phyloP scores from a whole-genome alignment of 2,329 filamentous ascomycete species.

The Scytalidium sp. region DNA sequence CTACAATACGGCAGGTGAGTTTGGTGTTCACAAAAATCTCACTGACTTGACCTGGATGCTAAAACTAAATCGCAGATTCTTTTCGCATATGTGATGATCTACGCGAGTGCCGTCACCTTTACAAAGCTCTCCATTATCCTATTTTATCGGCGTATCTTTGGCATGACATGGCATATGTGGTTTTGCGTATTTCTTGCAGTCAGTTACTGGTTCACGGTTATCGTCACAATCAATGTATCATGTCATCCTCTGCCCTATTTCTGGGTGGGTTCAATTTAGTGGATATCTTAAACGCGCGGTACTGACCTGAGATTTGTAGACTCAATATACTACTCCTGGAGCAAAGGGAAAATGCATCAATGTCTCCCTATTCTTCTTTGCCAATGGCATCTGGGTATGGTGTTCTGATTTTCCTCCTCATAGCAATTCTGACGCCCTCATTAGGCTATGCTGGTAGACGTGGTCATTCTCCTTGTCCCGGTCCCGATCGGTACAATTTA shows the following conservation, averaged over 20 bases:
- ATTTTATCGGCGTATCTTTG: conserved; percentile 30
- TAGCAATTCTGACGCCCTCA: too few species aligned
- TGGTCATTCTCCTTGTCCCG: conserved; percentile 28
- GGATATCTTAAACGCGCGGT: not conserved
- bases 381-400: conserved; percentile 16
- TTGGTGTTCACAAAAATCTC: too few species aligned
- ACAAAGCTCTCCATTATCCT: conserved; percentile 30
- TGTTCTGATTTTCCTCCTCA: too few species aligned
- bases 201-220: conserved; percentile 24
- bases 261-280: conserved; percentile 13
- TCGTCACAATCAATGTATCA: conserved; percentile 15
- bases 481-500: conserved; percentile 24
- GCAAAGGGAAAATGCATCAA: conserved; percentile 24
- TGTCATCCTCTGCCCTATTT: conserved; percentile 22
- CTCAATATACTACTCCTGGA: conserved; percentile 15
- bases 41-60: too few species aligned
- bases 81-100: conserved; percentile 29
- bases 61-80: conserved; percentile 21
- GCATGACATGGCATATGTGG: conserved; percentile 23
- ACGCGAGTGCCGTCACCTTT: conserved; percentile 25
- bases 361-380: conserved; percentile 21
- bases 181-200: conserved; percentile 21
- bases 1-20: conserved; percentile 6
- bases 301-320: not conserved
- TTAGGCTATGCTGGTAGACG: conserved; percentile 23